These are phyloP conservation scores for Lipomyces oligophaga DNA, from an alignment of 805 yeast species.

Conservation along the genomic window DNA sequence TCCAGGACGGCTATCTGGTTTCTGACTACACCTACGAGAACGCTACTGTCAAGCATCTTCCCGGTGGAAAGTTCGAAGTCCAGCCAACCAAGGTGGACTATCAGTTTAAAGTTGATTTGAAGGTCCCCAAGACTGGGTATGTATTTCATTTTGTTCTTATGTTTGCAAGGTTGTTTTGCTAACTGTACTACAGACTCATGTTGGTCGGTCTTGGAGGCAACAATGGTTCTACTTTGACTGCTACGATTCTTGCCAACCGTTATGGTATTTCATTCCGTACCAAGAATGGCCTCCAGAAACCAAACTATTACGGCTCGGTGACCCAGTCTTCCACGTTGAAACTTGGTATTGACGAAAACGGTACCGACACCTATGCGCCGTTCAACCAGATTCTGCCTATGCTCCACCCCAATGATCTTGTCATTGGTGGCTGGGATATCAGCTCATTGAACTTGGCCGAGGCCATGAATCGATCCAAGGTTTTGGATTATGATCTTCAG, in stretches of 20 bases:
- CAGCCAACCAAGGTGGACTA: slow-evolving; percentile 70
- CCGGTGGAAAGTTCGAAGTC: slow-evolving; percentile 47
- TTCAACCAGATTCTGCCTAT: slow-evolving; percentile 86
- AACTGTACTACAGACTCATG: slow-evolving; percentile 50
- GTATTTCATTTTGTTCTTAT: background rate
- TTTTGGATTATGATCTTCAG: slow-evolving; percentile 81
- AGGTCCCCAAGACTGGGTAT: slow-evolving; percentile 67
- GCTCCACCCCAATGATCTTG: slow-evolving; percentile 84
- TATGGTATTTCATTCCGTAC: slow-evolving; percentile 72
- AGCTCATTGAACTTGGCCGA: slow-evolving; percentile 62
- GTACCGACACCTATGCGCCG: slow-evolving; percentile 87
- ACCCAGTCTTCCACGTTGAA: slow-evolving; percentile 89
- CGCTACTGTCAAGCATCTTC: slow-evolving; percentile 41
- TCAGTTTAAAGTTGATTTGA: slow-evolving; percentile 79
- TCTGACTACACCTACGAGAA: slow-evolving; percentile 71
- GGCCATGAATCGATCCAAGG: slow-evolving; percentile 82
- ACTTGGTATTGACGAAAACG: slow-evolving; percentile 76
- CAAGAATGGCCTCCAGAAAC: slow-evolving; percentile 69
- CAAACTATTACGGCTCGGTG: slow-evolving; percentile 90
- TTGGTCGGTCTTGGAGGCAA: slow-evolving; percentile 96
- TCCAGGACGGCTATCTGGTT: slow-evolving; percentile 44
- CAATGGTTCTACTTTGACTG: slow-evolving; percentile 88
- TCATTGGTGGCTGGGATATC: slow-evolving; percentile 95
- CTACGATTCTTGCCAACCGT: slow-evolving; percentile 81
- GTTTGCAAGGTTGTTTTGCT: background rate